phyloP scores from a whole-genome alignment of 495 filamentous ascomycete genomes.

The Xylaria scruposa region DNA sequence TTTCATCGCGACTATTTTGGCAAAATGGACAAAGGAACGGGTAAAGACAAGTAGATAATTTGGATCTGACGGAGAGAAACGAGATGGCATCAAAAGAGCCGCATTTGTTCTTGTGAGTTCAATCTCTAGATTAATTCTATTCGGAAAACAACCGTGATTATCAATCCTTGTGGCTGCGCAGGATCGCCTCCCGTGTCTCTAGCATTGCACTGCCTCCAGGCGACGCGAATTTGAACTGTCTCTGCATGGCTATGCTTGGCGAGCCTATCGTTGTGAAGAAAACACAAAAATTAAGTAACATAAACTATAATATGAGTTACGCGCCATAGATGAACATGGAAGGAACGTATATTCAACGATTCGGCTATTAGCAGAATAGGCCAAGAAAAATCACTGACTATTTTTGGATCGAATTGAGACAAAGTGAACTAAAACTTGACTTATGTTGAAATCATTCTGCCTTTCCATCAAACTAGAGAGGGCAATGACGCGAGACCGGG shows the following conservation, averaged over 20 bases:
- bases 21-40: too few relatives aligned
- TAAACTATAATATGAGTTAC: not conserved
- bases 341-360: not conserved
- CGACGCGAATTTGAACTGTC: not conserved
- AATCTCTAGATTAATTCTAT: too few relatives aligned
- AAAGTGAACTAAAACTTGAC: not conserved
- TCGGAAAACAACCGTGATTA: too few relatives aligned
- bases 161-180: too few relatives aligned
- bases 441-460: not conserved
- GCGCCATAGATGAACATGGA: not conserved
- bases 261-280: not conserved
- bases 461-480: not conserved
- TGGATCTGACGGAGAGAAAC: not conserved
- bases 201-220: not conserved
- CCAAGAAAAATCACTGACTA: not conserved
- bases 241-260: not conserved
- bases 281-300: not conserved
- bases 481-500: not conserved
- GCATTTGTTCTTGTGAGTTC: not conserved
- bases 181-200: too few relatives aligned
- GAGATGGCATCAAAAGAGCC: not conserved
- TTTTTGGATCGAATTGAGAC: not conserved
- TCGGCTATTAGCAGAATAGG: not conserved
- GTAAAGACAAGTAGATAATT: not conserved
- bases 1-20: not conserved